phyloP scores from a whole-genome alignment of 2,329 filamentous ascomycete genomes.

The Fusarium haematococcum region DNA sequence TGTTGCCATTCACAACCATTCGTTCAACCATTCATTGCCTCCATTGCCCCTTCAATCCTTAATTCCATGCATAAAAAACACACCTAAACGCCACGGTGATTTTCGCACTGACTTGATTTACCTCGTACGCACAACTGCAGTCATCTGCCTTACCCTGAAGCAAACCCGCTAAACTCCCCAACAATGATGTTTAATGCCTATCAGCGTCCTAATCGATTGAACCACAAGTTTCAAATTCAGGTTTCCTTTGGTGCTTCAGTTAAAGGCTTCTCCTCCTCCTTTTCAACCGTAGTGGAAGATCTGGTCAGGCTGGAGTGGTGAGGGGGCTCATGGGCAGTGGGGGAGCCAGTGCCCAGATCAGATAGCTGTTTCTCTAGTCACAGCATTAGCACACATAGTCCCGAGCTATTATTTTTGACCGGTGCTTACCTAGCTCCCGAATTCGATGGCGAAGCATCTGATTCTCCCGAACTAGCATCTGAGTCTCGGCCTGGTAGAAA shows the following conservation, averaged over 20 bases:
- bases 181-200: constrained; percentile 8
- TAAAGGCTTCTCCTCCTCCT: constrained; percentile 42
- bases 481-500: constrained; percentile 86
- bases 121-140: neutral
- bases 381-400: constrained; percentile 14
- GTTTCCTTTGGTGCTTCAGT: constrained; percentile 27
- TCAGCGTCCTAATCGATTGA: neutral
- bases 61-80: neutral
- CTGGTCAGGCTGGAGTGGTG: constrained; percentile 62
- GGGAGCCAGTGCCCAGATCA: constrained; percentile 52
- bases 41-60: neutral
- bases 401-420: neutral
- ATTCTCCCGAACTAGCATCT: constrained; percentile 81
- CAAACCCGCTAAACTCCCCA: constrained; percentile 28
- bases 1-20: neutral
- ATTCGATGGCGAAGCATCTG: constrained; percentile 84
- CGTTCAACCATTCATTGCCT: neutral
- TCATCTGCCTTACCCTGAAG: neutral
- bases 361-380: constrained; percentile 63
- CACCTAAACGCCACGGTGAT: constrained; percentile 25
- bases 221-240: constrained; percentile 5
- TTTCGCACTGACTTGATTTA: constrained; percentile 5
- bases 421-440: constrained; percentile 74
- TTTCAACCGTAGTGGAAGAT: constrained; percentile 59
- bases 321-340: constrained; percentile 57